phyloP scores from a whole-genome alignment of 441 rosid species.

The Arabidopsis lyrata region DNA sequence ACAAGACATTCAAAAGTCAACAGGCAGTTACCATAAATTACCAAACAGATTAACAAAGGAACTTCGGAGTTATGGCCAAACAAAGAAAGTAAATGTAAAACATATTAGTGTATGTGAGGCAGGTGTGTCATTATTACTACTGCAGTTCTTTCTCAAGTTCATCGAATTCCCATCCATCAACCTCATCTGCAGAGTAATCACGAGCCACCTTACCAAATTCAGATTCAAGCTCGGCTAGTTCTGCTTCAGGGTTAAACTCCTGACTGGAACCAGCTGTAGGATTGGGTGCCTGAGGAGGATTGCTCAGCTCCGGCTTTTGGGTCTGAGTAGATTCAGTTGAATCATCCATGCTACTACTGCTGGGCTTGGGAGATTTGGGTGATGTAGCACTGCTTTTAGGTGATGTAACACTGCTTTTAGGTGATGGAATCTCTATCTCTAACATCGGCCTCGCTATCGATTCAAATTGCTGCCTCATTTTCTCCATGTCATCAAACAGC shows the following conservation, averaged over 20 bases:
- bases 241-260: slow-evolving; percentile 79
- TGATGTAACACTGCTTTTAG: slow-evolving; percentile 41
- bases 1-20: slow-evolving; percentile 28
- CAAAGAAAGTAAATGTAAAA: background rate
- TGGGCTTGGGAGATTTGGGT: slow-evolving; percentile 45
- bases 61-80: slow-evolving; percentile 22
- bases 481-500: slow-evolving; percentile 80
- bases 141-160: slow-evolving; percentile 91
- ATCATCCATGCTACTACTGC: slow-evolving; percentile 31
- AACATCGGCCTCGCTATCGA: slow-evolving; percentile 84
- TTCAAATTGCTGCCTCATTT: slow-evolving; percentile 78
- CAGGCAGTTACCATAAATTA: slow-evolving; percentile 31
- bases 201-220: slow-evolving; percentile 86
- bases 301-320: slow-evolving; percentile 50
- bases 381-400: slow-evolving; percentile 44
- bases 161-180: slow-evolving; percentile 97
- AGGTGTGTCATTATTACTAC: slow-evolving; percentile 32
- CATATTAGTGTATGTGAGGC: slow-evolving; percentile 27
- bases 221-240: slow-evolving; percentile 88
- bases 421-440: slow-evolving; percentile 72
- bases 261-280: slow-evolving; percentile 43
- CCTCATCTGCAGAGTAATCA: slow-evolving; percentile 81
- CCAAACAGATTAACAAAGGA: slow-evolving; percentile 29
- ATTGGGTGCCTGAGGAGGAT: slow-evolving; percentile 44
- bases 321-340: slow-evolving; percentile 32